phyloP scores from a whole-genome alignment of 1,284 basidiomycete genomes.

The Neotropicomus parvogracilis region DNA sequence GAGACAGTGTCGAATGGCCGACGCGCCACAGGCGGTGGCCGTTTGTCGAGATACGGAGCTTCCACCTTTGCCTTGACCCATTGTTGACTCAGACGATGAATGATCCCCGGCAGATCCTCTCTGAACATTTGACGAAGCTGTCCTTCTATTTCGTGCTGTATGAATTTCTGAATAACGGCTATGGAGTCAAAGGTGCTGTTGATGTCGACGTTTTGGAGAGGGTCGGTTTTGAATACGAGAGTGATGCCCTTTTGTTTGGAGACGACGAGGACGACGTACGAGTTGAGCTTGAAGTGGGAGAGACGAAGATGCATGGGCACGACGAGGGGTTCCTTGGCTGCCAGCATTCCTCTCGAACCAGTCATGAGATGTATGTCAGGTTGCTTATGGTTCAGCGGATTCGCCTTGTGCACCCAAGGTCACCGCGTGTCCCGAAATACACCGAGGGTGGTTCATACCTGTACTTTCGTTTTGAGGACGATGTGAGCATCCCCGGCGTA shows the following conservation, averaged over 20 bases:
- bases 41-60: conserved; percentile 66
- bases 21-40: conserved; percentile 36
- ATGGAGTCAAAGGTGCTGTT: conserved; percentile 98
- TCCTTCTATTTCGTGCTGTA: conserved; percentile 95
- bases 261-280: conserved; percentile 96
- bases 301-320: conserved; percentile 99
- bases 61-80: conserved; percentile 90
- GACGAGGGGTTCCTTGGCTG: conserved; percentile 88
- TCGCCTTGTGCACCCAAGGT: conserved; percentile 58
- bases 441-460: conserved; percentile 50
- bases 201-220: conserved; percentile 96
- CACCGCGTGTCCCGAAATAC: neutral
- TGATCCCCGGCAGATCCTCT: conserved; percentile 95
- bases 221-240: conserved; percentile 99
- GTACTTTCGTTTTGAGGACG: conserved; percentile 93
- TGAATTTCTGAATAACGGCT: conserved; percentile 95
- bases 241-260: conserved; percentile 98
- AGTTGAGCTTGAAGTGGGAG: conserved; percentile 88
- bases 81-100: conserved; percentile 91
- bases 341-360: conserved; percentile 79
- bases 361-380: conserved; percentile 76
- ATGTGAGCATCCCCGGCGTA: conserved; percentile 97
- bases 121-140: conserved; percentile 98
- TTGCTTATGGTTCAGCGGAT: conserved; percentile 90
- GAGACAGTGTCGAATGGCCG: conserved; percentile 33